Conservation (phyloP, 2,329 filamentous ascomycete genomes). For the Fusarium nygamai region DNA sequence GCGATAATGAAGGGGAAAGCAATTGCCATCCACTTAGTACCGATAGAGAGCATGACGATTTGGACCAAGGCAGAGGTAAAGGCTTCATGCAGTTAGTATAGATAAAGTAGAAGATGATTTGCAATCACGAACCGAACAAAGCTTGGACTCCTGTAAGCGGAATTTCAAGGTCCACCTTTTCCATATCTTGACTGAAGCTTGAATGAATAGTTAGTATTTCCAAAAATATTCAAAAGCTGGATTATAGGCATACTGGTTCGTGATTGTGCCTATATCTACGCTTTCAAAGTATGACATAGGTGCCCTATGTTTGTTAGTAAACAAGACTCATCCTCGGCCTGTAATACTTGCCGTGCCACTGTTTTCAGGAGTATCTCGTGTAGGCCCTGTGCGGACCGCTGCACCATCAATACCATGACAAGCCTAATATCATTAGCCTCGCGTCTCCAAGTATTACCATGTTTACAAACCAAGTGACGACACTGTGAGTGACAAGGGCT, state of each 20-base stretch:
- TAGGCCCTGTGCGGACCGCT: not conserved
- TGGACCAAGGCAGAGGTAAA: not conserved
- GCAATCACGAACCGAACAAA: not conserved
- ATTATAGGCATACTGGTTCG: not conserved
- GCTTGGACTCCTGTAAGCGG: not conserved
- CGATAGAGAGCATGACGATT: not conserved
- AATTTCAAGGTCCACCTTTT: not conserved
- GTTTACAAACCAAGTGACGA: not conserved
- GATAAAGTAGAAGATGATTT: not conserved
- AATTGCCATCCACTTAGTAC: not conserved
- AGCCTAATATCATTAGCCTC: not conserved
- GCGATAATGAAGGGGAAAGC: not conserved
- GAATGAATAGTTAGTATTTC: not conserved
- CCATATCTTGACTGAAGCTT: not conserved
- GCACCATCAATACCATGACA: not conserved
- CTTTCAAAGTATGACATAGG: not conserved
- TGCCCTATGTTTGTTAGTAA: not conserved
- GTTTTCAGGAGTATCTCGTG: not conserved
- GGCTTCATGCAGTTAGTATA: not conserved
- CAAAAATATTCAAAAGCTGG: not conserved
- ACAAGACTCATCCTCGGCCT: not conserved
- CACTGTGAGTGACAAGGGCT: not conserved
- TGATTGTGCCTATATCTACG: not conserved
- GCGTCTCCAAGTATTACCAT: not conserved
- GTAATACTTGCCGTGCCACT: not conserved